Evolutionary conservation across 208 protist genomes (phyloP).

Genomic region (Trypanosoma brucei): DNA sequence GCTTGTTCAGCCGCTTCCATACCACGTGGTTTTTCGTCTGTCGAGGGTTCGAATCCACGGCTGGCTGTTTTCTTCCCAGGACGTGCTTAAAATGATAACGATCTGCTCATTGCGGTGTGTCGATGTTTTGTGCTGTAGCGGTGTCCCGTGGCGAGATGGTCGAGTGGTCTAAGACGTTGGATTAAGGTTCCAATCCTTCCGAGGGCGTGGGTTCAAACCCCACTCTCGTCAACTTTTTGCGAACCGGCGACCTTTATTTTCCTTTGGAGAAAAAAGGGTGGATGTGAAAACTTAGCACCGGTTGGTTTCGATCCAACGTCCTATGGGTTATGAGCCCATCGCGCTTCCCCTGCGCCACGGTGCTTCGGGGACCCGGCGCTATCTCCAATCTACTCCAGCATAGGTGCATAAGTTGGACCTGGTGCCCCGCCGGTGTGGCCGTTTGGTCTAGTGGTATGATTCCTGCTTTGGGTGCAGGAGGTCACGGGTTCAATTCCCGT

Average conservation of each 20-base stretch:
- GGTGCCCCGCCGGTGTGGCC: conserved; percentile 23
- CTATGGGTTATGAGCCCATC: conserved; percentile 94
- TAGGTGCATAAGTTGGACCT: too few relatives aligned
- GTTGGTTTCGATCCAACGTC: conserved; percentile 93
- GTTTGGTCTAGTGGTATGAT: conserved; percentile 93
- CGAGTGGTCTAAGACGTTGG: conserved; percentile 10
- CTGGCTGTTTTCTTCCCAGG: not conserved
- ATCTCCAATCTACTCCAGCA: too few relatives aligned
- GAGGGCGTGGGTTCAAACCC: conserved; percentile 10
- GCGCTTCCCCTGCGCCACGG: conserved; percentile 92
- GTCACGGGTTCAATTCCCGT: conserved; percentile 92
- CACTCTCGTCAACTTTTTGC: conserved; percentile 6
- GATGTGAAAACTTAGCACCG: conserved; percentile 79
- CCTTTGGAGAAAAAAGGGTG: not conserved
- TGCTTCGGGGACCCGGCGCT: conserved; percentile 32
- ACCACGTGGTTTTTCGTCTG: too few relatives aligned
- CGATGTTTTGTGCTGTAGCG: too few relatives aligned
- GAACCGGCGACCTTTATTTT: not conserved
- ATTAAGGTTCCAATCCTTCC: conserved; percentile 11
- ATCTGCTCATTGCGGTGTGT: not conserved
- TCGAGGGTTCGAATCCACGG: too few relatives aligned
- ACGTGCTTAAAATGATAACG: not conserved
- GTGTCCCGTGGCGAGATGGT: conserved; percentile 6
- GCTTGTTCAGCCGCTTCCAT: too few relatives aligned
- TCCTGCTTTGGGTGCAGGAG: conserved; percentile 92